phyloP scores from a whole-genome alignment of 2,329 filamentous ascomycete genomes.

The Paracorniculantispora psalliotae region DNA sequence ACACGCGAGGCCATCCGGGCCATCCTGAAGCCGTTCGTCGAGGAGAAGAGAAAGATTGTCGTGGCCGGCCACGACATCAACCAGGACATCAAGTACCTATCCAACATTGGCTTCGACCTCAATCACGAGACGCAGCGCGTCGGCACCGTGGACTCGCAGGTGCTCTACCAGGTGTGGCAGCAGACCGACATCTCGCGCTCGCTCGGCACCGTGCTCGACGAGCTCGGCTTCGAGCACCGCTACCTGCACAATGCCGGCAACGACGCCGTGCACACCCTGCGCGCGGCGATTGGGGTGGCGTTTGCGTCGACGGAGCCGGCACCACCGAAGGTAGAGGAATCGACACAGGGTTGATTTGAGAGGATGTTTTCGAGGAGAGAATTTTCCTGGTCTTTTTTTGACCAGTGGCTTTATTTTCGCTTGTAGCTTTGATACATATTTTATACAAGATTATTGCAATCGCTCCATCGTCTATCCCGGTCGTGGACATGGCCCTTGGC shows the following conservation, averaged over 20 bases:
- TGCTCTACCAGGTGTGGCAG: conserved; percentile 61
- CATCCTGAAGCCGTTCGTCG: conserved; percentile 30
- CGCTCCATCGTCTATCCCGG: background rate
- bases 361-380: conserved; percentile 12
- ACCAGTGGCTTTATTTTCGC: background rate
- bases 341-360: no score
- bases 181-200: conserved; percentile 48
- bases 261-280: conserved; percentile 75
- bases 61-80: conserved; percentile 73
- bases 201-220: conserved; percentile 56
- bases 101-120: conserved; percentile 58
- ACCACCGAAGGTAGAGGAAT: no score
- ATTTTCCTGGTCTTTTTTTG: background rate
- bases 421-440: conserved; percentile 3
- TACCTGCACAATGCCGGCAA: conserved; percentile 86
- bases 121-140: conserved; percentile 46
- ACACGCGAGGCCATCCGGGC: conserved; percentile 30
- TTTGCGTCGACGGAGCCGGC: conserved; percentile 21
- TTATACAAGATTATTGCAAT: conserved; percentile 6
- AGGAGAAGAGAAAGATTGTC: conserved; percentile 50
- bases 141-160: conserved; percentile 67
- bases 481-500: background rate
- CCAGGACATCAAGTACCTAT: conserved; percentile 65
- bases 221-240: conserved; percentile 57
- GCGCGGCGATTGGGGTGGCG: conserved; percentile 57